A percentile compares a stretch with the other conserved stretches of the same genome.
These are phyloP conservation scores for Meyerozyma sp. DNA, from an alignment of 1,139 yeast species.

Conservation along the genomic window DNA sequence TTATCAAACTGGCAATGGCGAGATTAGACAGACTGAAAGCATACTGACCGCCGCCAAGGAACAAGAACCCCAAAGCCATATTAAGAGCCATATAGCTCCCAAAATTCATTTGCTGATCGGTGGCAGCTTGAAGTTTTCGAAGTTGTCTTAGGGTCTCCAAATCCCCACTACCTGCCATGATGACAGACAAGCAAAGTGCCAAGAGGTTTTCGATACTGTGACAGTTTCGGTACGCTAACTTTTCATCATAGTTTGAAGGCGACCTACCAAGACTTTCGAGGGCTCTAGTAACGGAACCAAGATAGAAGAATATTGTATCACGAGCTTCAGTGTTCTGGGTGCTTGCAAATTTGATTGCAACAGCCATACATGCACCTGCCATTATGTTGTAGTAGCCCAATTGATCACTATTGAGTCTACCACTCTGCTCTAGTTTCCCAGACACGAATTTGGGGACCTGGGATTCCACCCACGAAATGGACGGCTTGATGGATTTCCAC, in stretches of 20 bases:
- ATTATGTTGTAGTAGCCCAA: constrained; percentile 61
- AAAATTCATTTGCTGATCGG: constrained; percentile 44
- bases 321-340: constrained; percentile 53
- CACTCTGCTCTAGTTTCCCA: constrained; percentile 16
- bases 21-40: constrained; percentile 64
- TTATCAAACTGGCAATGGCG: constrained; percentile 67
- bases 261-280: neutral
- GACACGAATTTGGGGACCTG: constrained; percentile 48
- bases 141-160: constrained; percentile 68
- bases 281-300: constrained; percentile 46
- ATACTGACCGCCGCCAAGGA: constrained; percentile 90
- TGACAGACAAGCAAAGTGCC: constrained; percentile 59
- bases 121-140: constrained; percentile 60
- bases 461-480: constrained; percentile 55
- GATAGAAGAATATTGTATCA: constrained; percentile 50
- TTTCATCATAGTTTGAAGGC: constrained; percentile 53
- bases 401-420: constrained; percentile 52
- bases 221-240: constrained; percentile 53
- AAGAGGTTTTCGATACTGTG: constrained; percentile 55
- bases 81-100: constrained; percentile 79
- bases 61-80: constrained; percentile 80
- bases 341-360: constrained; percentile 77
- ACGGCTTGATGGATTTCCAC: constrained; percentile 63
- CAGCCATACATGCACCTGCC: constrained; percentile 71
- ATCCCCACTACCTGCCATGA: constrained; percentile 94